phyloP scores from a whole-genome alignment of 2,329 filamentous ascomycete genomes.

The Colletotrichum eremochloae region DNA sequence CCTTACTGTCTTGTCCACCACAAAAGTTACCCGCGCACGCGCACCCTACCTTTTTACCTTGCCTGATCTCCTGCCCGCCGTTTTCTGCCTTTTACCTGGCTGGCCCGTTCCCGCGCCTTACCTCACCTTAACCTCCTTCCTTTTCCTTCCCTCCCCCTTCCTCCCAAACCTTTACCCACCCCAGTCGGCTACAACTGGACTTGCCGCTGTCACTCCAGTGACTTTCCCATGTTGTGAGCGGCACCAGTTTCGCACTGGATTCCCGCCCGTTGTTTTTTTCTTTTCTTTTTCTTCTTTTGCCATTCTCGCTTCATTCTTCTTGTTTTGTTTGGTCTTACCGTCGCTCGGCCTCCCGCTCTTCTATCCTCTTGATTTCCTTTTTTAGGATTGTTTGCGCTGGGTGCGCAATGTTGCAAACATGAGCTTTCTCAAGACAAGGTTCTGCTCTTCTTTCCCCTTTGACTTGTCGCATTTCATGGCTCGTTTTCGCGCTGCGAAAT shows the following conservation, averaged over 20 bases:
- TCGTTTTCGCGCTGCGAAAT: slow-evolving; percentile 32
- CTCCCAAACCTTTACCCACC: slow-evolving; percentile 10
- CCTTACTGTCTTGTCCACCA: not conserved
- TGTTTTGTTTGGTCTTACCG: slow-evolving; percentile 26
- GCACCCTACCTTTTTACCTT: not conserved
- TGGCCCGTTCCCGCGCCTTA: slow-evolving; percentile 22
- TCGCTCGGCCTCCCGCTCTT: slow-evolving; percentile 34
- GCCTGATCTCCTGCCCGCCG: not conserved
- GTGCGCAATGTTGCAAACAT: slow-evolving; percentile 56
- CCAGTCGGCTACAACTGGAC: slow-evolving; percentile 20
- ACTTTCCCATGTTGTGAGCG: slow-evolving; percentile 41
- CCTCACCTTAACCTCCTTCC: slow-evolving; percentile 13
- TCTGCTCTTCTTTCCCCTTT: slow-evolving; percentile 33
- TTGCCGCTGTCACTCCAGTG: slow-evolving; percentile 33
- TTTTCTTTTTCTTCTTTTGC: slow-evolving; percentile 24
- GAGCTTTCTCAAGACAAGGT: slow-evolving; percentile 62
- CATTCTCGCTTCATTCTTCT: slow-evolving; percentile 21
- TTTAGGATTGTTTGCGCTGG: slow-evolving; percentile 33
- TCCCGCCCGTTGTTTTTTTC: slow-evolving; percentile 33
- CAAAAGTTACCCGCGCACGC: not conserved
- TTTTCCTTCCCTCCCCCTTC: slow-evolving; percentile 1
- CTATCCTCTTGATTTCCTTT: slow-evolving; percentile 29
- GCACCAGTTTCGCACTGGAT: slow-evolving; percentile 38
- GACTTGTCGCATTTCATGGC: slow-evolving; percentile 29
- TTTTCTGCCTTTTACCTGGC: slow-evolving; percentile 14